phyloP scores from a whole-genome alignment of 495 filamentous ascomycete species.

The Aspergillus biplanus region DNA sequence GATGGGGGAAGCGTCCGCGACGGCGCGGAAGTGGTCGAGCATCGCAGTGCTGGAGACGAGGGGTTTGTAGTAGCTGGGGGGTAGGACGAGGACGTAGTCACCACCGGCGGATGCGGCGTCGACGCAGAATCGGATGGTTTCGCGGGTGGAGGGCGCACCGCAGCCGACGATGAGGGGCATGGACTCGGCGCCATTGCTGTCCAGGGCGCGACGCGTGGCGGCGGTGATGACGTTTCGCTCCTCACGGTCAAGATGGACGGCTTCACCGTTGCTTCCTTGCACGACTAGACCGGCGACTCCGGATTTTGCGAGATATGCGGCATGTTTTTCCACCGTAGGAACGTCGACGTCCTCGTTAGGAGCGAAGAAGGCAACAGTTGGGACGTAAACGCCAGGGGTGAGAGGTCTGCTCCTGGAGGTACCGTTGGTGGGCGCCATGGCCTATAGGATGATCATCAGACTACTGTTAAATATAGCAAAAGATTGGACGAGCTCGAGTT shows the following conservation, averaged over 20 bases:
- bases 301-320: constrained; percentile 78
- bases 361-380: constrained; percentile 71
- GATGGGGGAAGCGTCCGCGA: constrained; percentile 81
- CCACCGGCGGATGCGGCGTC: constrained; percentile 77
- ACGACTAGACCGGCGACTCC: constrained; percentile 81
- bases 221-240: constrained; percentile 73
- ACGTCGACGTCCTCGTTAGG: constrained; percentile 66
- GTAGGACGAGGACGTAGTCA: constrained; percentile 83
- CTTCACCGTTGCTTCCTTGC: constrained; percentile 91
- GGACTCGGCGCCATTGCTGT: constrained; percentile 66
- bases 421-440: constrained; percentile 21
- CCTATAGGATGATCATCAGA: constrained; percentile 1
- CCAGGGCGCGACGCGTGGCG: constrained; percentile 74
- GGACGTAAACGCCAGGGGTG: constrained; percentile 65
- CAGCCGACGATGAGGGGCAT: constrained; percentile 85
- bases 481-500: not conserved
- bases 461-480: not conserved
- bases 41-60: constrained; percentile 62
- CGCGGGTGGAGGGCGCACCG: constrained; percentile 81
- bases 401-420: constrained; percentile 35
- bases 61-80: constrained; percentile 81
- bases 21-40: constrained; percentile 72
- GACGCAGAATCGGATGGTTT: constrained; percentile 78
- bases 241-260: constrained; percentile 73
- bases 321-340: constrained; percentile 71